A percentile compares a stretch with the other conserved stretches of the same genome.
Evolutionary conservation across 441 rosid species (phyloP).

Genomic region (Corymbia citriodora): DNA sequence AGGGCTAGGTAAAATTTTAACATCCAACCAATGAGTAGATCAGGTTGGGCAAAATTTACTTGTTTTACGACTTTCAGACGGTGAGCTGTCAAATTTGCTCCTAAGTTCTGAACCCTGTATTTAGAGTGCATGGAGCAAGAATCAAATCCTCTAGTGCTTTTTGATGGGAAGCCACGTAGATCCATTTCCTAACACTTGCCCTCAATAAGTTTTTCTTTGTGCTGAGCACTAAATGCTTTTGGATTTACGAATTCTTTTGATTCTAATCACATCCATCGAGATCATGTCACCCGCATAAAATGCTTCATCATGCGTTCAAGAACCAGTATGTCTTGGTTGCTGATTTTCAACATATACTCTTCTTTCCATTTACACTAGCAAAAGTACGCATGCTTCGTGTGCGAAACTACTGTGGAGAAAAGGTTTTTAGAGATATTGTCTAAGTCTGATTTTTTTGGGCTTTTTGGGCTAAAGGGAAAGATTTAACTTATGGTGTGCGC

Average conservation of each 20-base stretch:
- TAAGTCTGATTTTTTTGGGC: background rate
- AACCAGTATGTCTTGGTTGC: background rate
- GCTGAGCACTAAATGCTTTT: background rate
- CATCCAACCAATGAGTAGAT: background rate
- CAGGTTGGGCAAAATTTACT: background rate
- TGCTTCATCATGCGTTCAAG: background rate
- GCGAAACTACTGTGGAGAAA: no score
- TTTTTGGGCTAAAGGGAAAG: background rate
- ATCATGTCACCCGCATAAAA: background rate
- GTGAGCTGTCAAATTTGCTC: background rate
- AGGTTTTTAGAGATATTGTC: background rate
- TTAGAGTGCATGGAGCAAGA: background rate
- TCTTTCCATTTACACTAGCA: background rate
- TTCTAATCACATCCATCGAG: background rate
- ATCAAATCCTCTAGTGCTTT: background rate
- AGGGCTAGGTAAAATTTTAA: background rate
- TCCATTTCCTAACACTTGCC: background rate
- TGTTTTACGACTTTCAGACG: fast-evolving
- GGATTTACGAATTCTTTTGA: background rate
- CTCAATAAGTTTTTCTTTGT: background rate
- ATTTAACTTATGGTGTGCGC: background rate
- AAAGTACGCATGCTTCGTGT: no score
- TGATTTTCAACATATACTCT: background rate
- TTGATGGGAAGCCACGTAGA: background rate
- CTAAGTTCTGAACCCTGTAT: background rate